These are phyloP conservation scores for Paracorniculantispora psalliotae DNA, from an alignment of 2,329 filamentous ascomycete species.

Conservation along the genomic window DNA sequence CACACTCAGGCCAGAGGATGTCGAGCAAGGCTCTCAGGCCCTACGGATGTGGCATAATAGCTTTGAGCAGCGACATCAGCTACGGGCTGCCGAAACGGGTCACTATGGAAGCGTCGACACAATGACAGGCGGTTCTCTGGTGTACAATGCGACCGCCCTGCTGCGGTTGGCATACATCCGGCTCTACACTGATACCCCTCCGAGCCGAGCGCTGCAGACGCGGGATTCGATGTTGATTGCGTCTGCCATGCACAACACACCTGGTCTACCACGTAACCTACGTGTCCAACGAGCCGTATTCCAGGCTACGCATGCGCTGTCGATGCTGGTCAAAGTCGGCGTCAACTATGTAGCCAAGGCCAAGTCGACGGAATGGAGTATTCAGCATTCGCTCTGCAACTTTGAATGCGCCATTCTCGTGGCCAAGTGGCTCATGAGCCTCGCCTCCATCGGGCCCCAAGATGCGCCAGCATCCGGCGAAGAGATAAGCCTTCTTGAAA, in stretches of 20 bases:
- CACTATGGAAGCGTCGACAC: conserved; percentile 44
- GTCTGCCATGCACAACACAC: conserved; percentile 53
- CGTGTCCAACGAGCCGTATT: conserved; percentile 60
- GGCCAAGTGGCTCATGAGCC: conserved; percentile 56
- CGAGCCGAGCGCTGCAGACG: conserved; percentile 59
- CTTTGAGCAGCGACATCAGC: conserved; percentile 52
- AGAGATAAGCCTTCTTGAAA: conserved; percentile 51
- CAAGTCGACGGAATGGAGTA: conserved; percentile 58
- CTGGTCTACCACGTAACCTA: conserved; percentile 52
- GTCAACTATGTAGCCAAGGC: conserved; percentile 59
- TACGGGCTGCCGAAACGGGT: conserved; percentile 44
- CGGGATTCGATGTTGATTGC: conserved; percentile 60
- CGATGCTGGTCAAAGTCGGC: conserved; percentile 59
- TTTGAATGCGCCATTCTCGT: conserved; percentile 58
- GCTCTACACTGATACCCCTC: conserved; percentile 59
- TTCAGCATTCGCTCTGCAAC: conserved; percentile 58
- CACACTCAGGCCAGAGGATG: conserved; percentile 48
- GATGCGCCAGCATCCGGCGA: conserved; percentile 47
- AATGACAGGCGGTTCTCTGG: conserved; percentile 55
- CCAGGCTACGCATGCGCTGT: conserved; percentile 64
- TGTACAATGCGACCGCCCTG: conserved; percentile 60
- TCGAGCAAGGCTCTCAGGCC: conserved; percentile 52
- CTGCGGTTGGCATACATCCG: conserved; percentile 59
- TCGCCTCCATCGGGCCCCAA: conserved; percentile 45
- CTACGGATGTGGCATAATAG: conserved; percentile 54